phyloP scores from a whole-genome alignment of 805 yeast species.

The Metschnikowia anglica region DNA sequence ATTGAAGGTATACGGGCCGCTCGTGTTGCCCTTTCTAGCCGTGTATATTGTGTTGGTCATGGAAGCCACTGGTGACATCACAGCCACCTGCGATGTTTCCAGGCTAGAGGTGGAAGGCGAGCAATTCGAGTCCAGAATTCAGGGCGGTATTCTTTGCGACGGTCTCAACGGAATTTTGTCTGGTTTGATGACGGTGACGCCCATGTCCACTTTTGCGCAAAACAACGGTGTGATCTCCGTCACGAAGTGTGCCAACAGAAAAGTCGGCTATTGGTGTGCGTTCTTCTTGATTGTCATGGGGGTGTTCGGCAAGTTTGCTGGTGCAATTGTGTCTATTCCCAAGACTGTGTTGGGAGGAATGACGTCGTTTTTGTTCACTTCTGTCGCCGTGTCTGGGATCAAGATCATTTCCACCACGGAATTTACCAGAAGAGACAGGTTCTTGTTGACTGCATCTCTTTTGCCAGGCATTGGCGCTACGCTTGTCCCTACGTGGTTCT shows the following conservation, averaged over 20 bases:
- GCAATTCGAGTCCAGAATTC: slow-evolving; percentile 77
- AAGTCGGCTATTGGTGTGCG: slow-evolving; percentile 77
- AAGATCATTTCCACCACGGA: slow-evolving; percentile 23
- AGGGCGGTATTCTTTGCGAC: slow-evolving; percentile 91
- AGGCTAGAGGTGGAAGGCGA: slow-evolving; percentile 82
- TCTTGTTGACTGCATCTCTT: slow-evolving; percentile 21
- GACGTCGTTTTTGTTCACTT: slow-evolving; percentile 22
- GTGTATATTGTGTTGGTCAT: slow-evolving; percentile 79
- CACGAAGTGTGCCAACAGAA: slow-evolving; percentile 87
- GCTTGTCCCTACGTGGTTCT: slow-evolving; percentile 21
- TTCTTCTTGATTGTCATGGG: slow-evolving; percentile 86
- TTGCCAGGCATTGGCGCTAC: slow-evolving; percentile 21
- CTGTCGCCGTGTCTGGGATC: slow-evolving; percentile 23
- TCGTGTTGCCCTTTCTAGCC: slow-evolving; percentile 81
- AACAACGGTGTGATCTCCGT: slow-evolving; percentile 92
- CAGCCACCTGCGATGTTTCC: slow-evolving; percentile 92
- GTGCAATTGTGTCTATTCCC: slow-evolving; percentile 76
- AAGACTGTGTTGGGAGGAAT: slow-evolving; percentile 39
- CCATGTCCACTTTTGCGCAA: slow-evolving; percentile 90
- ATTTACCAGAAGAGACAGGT: slow-evolving; percentile 23
- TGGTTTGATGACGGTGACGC: slow-evolving; percentile 80
- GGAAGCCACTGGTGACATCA: slow-evolving; percentile 94
- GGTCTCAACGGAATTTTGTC: slow-evolving; percentile 78
- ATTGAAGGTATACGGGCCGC: slow-evolving; percentile 75
- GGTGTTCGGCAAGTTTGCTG: slow-evolving; percentile 53